Base-by-base conservation (phyloP, 305 asterid species). In the Fraxinus dipetala region DNA sequence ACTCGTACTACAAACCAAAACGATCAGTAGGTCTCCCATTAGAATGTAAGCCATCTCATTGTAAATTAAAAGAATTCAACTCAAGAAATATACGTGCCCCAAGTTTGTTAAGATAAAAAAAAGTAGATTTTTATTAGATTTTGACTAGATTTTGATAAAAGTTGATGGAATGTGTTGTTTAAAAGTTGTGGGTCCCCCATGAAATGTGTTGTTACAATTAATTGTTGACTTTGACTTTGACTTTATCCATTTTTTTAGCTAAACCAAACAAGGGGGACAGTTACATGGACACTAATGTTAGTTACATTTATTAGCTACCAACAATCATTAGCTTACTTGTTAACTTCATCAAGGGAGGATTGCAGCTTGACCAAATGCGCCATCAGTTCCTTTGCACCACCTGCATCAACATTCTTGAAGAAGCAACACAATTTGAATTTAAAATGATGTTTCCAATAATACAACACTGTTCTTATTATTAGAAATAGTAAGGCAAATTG, bases 351-450 rank as follows among this genome's bases (percentile, higher is more conserved):
- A 43, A 93, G 92, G 85, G 91, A 83, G n/a, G 95, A 93, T 81
- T 94, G 98, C 90, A 96, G 89, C 87, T 93, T 90, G 82, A 96
- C 98, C 91, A 96, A 91, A 88, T 90, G 84, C 43, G 93, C 94
- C 98, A 94, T 94, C 86, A 94, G 89, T 83, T 94, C 98, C 90
- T 94, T 96, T 3, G 99, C 98, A 85, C 86, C 94, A 75, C 91
- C 91, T 35, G 98, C 91, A 83, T 90, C 97, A 83, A 96, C 99
- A 85, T 94, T 94, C 98, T 96, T 81, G 79, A 89, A 86, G 79
- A 78, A 77, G 79, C 72, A 78, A 83, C 38, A 59, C 61, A 72
- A 4, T 11, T 45, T 22, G 11, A 83, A 51, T 31, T 48, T 3
- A 81, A 70, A 43, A 40, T 45, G 31, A 70, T 11, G 36, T 32